Conservation (phyloP, 331 rosid genomes). For the Prunus yedoensis region DNA sequence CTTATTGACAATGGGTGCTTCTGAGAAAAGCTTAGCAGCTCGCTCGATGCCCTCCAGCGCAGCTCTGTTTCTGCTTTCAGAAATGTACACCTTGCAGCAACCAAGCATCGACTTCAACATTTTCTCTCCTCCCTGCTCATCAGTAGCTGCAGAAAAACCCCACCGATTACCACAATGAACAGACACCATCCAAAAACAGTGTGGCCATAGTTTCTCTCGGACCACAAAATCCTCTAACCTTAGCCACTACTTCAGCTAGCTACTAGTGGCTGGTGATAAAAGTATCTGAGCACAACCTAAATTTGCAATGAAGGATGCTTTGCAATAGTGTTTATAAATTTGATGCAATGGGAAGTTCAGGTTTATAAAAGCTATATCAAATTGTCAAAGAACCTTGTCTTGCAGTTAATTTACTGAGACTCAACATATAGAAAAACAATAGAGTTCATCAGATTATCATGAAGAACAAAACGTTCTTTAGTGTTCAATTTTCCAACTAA, state of each 20-base stretch:
- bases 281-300: background rate
- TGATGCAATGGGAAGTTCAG: background rate
- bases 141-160: conserved; percentile 30
- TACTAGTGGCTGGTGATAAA: conserved; percentile 10
- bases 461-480: background rate
- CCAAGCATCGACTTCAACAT: conserved; percentile 74
- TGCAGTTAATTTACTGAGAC: background rate
- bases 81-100: conserved; percentile 89
- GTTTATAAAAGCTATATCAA: background rate
- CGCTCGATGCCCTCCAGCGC: conserved; percentile 66
- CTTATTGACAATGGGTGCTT: conserved; percentile 62
- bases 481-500: background rate
- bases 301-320: background rate
- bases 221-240: conserved; percentile 25
- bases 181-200: background rate
- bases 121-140: conserved; percentile 19
- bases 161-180: conserved; percentile 14
- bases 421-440: background rate
- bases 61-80: conserved; percentile 71
- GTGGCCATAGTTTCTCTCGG: conserved; percentile 23
- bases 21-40: conserved; percentile 62
- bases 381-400: no score
- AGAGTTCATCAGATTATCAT: background rate
- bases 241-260: conserved; percentile 20
- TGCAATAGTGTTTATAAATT: background rate